Conservation (phyloP, 257 asterid species). For the Petunia secreta region DNA sequence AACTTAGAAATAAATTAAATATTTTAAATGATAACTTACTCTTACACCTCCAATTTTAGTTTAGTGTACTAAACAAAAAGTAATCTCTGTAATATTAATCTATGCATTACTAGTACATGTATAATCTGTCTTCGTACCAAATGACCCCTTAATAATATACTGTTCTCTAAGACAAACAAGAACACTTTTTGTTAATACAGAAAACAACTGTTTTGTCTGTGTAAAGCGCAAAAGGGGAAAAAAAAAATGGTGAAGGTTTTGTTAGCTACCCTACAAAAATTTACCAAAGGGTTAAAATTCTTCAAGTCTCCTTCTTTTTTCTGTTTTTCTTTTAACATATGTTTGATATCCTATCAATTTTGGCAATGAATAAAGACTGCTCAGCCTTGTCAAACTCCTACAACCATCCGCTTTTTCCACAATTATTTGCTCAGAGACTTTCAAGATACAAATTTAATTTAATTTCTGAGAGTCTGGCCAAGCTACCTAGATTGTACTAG, state of each 20-base stretch:
- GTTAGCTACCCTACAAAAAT: not conserved
- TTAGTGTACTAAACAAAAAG: too few species aligned
- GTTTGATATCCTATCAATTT: slow-evolving; percentile 8
- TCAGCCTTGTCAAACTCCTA: not conserved
- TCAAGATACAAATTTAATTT: not conserved
- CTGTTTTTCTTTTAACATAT: not conserved
- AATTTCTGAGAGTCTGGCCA: not conserved
- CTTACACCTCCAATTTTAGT: too few species aligned
- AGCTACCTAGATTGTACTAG: not conserved
- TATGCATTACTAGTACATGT: too few species aligned
- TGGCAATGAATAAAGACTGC: slow-evolving; percentile 16
- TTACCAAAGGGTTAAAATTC: not conserved
- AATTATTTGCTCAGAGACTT: not conserved
- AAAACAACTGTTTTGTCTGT: too few species aligned
- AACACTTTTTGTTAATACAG: too few species aligned
- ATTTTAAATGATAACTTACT: too few species aligned
- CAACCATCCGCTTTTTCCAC: not conserved
- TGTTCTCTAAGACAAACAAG: too few species aligned
- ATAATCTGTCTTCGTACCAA: too few species aligned
- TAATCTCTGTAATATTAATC: too few species aligned
- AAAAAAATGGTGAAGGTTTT: not conserved
- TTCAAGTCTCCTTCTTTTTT: not conserved
- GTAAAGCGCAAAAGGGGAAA: too few species aligned
- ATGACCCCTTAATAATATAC: too few species aligned
- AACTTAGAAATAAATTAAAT: too few species aligned